phyloP scores from a whole-genome alignment of 257 asterid species.

The Nicotiana undulata region DNA sequence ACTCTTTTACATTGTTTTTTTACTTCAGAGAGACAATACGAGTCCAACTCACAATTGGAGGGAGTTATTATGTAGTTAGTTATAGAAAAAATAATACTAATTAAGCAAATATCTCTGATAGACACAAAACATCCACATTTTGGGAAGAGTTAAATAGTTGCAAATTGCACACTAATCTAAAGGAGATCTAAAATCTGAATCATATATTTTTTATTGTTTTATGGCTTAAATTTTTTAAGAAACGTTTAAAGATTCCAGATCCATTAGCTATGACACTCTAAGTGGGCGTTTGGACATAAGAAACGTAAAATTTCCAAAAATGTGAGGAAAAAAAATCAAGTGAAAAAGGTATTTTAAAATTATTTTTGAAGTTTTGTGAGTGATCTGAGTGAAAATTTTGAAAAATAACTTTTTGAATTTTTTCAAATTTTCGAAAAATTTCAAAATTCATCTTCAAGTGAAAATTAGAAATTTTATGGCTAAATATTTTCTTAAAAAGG shows the following conservation, averaged over 20 bases:
- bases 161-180: background rate
- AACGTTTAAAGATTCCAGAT: background rate
- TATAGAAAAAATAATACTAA: background rate
- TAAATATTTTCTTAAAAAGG: too few relatives aligned
- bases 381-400: too few relatives aligned
- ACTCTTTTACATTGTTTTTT: background rate
- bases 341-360: too few relatives aligned
- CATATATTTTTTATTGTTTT: background rate
- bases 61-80: background rate
- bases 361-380: too few relatives aligned
- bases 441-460: too few relatives aligned
- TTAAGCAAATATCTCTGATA: background rate
- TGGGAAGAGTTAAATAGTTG: background rate
- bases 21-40: background rate
- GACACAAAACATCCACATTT: background rate
- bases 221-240: background rate
- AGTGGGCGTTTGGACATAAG: background rate
- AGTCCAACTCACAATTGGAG: background rate
- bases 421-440: too few relatives aligned
- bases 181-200: background rate
- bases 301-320: too few relatives aligned
- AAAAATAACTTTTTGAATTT: too few relatives aligned
- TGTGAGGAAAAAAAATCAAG: too few relatives aligned
- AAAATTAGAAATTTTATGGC: too few relatives aligned
- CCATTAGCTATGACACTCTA: background rate